A percentile compares a stretch with the other conserved stretches of the same genome.
Evolutionary conservation across 2,329 filamentous ascomycete species (phyloP).

Genomic region (Alternaria infectoria): DNA sequence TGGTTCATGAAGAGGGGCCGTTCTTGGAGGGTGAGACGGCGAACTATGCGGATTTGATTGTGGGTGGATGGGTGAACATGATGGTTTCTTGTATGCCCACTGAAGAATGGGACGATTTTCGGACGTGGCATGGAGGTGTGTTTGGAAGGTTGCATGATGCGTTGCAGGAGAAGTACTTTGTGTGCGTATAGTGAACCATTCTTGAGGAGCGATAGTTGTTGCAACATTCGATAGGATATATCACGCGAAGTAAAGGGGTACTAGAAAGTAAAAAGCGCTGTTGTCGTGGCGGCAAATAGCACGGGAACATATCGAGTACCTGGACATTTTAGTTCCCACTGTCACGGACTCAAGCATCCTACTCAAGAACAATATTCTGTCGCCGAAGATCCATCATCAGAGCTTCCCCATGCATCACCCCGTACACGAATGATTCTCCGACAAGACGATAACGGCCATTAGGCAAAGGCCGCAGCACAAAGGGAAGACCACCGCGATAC

Average conservation of each 20-base stretch:
- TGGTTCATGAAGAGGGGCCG: slow-evolving; percentile 50
- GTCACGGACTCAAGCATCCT: not conserved
- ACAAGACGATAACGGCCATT: slow-evolving; percentile 28
- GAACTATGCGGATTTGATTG: slow-evolving; percentile 63
- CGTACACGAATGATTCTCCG: slow-evolving; percentile 35
- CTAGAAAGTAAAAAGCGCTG: not conserved
- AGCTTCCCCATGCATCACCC: slow-evolving; percentile 32
- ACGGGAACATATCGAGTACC: not conserved
- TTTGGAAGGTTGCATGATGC: slow-evolving; percentile 60
- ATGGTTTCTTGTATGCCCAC: slow-evolving; percentile 48
- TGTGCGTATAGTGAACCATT: not conserved
- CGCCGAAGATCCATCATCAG: slow-evolving; percentile 13
- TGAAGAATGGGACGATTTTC: slow-evolving; percentile 57
- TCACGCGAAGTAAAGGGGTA: not conserved
- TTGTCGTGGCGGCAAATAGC: not conserved
- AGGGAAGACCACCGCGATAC: slow-evolving; percentile 20
- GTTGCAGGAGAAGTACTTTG: slow-evolving; percentile 34
- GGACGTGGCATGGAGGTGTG: slow-evolving; percentile 58
- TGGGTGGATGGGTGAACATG: slow-evolving; percentile 64
- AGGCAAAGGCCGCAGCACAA: slow-evolving; percentile 20
- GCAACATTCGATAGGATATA: not conserved
- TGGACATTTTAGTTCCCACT: not conserved
- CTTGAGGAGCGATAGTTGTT: not conserved
- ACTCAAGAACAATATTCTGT: slow-evolving; percentile 22
- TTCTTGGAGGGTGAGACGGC: slow-evolving; percentile 56